These are phyloP conservation scores for Leishmania major DNA, from an alignment of 208 protist genomes.

Conservation along the genomic window DNA sequence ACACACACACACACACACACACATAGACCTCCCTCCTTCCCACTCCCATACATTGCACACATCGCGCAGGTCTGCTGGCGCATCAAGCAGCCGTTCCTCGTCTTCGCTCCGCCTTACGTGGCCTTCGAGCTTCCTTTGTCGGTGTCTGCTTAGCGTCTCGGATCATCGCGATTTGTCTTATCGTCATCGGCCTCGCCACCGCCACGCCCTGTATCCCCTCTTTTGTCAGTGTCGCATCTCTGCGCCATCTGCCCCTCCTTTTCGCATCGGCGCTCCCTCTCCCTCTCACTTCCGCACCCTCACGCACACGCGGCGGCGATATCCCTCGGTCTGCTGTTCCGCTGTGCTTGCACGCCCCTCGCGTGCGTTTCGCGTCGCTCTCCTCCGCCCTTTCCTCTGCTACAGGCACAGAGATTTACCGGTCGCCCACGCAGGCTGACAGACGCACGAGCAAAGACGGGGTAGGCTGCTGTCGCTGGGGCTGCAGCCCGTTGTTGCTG, in stretches of 20 bases:
- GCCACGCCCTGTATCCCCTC: background rate
- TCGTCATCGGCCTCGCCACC: background rate
- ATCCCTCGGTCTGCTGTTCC: background rate
- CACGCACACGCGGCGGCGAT: background rate
- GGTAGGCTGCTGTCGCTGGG: background rate
- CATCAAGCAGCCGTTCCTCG: background rate
- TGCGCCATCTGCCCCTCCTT: background rate
- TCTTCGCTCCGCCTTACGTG: background rate
- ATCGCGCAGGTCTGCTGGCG: background rate
- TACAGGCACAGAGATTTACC: background rate
- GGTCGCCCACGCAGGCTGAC: background rate
- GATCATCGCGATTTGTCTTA: background rate
- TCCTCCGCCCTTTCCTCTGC: background rate
- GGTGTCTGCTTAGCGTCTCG: background rate
- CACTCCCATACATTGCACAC: background rate
- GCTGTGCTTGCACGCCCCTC: background rate
- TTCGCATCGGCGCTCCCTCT: background rate
- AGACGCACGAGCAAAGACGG: background rate
- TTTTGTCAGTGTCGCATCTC: background rate
- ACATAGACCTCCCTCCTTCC: background rate
- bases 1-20: background rate
- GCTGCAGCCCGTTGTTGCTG: background rate
- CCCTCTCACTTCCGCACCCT: background rate
- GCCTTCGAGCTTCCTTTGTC: background rate
- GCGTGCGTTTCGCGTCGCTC: background rate